Percentiles rank a stretch among this genome's conserved stretches.
Evolutionary conservation across 768 basidiomycete genomes (phyloP).

Genomic region (Heimioporus sp.): DNA sequence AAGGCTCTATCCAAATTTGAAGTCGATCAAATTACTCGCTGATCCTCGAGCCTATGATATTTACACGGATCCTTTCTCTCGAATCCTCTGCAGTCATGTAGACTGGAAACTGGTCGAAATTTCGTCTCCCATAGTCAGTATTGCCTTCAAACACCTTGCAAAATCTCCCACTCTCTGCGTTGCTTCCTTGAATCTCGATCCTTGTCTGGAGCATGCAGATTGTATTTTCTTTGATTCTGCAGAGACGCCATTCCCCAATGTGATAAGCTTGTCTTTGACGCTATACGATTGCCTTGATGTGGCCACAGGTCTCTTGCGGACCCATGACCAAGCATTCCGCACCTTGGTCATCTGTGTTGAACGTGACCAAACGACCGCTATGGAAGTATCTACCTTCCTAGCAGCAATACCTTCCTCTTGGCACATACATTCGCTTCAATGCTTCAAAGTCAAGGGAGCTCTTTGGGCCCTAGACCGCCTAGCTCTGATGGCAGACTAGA

Average conservation of each 20-base stretch:
- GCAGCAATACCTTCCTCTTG: neutral
- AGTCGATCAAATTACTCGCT: neutral
- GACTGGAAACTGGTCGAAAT: neutral
- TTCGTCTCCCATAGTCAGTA: neutral
- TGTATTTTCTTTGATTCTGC: no score
- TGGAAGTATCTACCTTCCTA: neutral
- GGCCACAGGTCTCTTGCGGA: no score
- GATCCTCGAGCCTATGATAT: neutral
- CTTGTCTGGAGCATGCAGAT: no score
- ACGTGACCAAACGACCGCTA: no score
- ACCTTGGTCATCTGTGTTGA: no score
- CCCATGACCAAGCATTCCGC: no score
- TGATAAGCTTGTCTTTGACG: no score
- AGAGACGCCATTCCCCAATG: no score
- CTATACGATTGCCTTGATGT: no score
- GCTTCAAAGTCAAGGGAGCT: neutral
- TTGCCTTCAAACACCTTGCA: slow-evolving; percentile 1
- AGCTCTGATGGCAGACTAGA: neutral
- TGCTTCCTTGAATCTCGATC: no score
- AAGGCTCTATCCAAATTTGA: neutral
- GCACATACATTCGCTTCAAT: slow-evolving; percentile 2
- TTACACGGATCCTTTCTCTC: neutral
- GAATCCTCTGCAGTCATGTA: neutral
- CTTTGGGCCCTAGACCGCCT: neutral
- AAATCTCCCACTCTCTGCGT: no score